Conservation (phyloP, 1,284 basidiomycete species). For the Cutaneotrichosporon sp. region DNA sequence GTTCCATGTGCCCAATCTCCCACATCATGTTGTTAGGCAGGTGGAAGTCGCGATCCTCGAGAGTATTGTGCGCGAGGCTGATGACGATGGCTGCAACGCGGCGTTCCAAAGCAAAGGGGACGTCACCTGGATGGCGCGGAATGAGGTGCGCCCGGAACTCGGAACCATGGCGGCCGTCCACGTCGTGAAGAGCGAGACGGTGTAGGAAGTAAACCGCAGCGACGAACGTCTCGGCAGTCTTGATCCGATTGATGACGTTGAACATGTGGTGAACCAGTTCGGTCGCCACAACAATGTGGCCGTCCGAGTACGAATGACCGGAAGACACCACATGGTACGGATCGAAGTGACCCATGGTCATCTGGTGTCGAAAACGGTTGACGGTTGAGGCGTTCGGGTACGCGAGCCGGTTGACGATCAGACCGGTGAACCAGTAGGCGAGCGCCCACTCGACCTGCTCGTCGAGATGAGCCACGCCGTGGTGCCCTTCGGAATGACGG, state of each 20-base stretch:
- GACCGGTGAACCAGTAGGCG: constrained; percentile 8
- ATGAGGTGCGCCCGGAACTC: constrained; percentile 11
- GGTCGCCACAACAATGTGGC: constrained; percentile 13
- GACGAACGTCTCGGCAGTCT: constrained; percentile 20
- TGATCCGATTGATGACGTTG: constrained; percentile 15
- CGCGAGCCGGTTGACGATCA: constrained; percentile 3
- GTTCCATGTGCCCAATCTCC: constrained; percentile 3
- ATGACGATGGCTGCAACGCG: constrained; percentile 5
- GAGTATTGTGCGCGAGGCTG: constrained; percentile 9
- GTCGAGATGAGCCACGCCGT: not conserved
- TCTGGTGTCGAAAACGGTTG: not conserved
- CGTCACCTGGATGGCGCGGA: not conserved
- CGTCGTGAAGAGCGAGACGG: constrained; percentile 19
- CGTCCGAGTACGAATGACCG: constrained; percentile 12
- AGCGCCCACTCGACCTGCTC: not conserved
- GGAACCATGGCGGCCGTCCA: constrained; percentile 13
- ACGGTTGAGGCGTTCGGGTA: not conserved
- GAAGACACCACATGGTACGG: constrained; percentile 16
- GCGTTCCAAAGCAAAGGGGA: constrained; percentile 4
- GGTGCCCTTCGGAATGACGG: not conserved
- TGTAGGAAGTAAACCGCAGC: constrained; percentile 24
- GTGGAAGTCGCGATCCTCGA: constrained; percentile 12
- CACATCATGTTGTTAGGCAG: constrained; percentile 10
- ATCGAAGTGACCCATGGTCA: constrained; percentile 11
- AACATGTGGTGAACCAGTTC: constrained; percentile 16